Conservation (phyloP, 306 rosid species). For the Quercus berberidifolia region DNA sequence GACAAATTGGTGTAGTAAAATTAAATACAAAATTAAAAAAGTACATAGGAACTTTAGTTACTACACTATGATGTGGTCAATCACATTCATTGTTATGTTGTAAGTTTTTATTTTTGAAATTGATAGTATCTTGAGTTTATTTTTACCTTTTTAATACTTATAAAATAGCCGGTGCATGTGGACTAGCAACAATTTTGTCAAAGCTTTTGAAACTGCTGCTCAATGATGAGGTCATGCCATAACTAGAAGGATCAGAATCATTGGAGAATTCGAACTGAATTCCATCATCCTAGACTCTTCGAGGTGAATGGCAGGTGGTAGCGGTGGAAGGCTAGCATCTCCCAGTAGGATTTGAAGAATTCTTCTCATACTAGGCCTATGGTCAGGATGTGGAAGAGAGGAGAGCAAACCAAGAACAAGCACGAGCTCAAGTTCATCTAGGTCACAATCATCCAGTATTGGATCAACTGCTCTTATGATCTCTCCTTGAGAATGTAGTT, state of each 20-base stretch:
- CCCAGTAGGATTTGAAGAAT: conserved; percentile 22
- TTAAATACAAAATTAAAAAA: too few relatives aligned
- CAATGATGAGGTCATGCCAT: conserved; percentile 9
- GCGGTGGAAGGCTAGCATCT: conserved; percentile 19
- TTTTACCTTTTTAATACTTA: too few relatives aligned
- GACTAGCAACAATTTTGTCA: neutral
- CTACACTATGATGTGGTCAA: too few relatives aligned
- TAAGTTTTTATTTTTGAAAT: too few relatives aligned
- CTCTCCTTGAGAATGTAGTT: conserved; percentile 13
- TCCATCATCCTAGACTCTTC: conserved; percentile 11
- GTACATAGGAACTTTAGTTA: too few relatives aligned
- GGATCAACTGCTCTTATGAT: conserved; percentile 20
- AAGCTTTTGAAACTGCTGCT: conserved; percentile 13
- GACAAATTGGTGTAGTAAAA: too few relatives aligned
- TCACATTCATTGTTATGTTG: too few relatives aligned
- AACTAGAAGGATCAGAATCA: conserved; percentile 6
- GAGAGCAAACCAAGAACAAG: conserved; percentile 31
- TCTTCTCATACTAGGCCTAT: conserved; percentile 31
- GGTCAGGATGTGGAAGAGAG: conserved; percentile 27
- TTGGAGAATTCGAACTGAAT: too few relatives aligned
- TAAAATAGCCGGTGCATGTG: too few relatives aligned
- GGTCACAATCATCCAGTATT: conserved; percentile 5
- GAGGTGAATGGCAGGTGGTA: conserved; percentile 14
- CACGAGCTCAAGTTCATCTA: conserved; percentile 23
- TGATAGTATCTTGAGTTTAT: too few relatives aligned